A percentile compares a stretch with the other conserved stretches of the same genome.
These are phyloP conservation scores for Pisolithus albus DNA, from an alignment of 768 basidiomycete species.

Conservation along the genomic window DNA sequence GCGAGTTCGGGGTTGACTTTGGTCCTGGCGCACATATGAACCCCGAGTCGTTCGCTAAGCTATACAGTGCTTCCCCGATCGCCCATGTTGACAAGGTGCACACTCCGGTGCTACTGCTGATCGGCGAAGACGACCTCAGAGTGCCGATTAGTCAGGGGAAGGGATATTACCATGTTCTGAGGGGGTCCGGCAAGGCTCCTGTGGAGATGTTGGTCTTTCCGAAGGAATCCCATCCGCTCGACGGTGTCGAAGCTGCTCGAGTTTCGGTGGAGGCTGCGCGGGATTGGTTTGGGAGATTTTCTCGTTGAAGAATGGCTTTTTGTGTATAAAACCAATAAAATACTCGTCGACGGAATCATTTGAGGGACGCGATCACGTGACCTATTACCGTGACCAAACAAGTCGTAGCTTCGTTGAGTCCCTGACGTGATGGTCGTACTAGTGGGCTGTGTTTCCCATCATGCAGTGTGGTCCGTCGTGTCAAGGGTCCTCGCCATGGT, in stretches of 20 bases:
- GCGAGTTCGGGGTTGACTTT: slow-evolving; percentile 34
- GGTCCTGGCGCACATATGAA: slow-evolving; percentile 34
- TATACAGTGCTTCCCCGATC: slow-evolving; percentile 53
- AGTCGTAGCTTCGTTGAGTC: no score
- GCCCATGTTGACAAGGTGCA: slow-evolving; percentile 42
- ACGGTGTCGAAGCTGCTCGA: slow-evolving; percentile 55
- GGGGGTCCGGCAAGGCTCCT: slow-evolving; percentile 31
- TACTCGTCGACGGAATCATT: no score
- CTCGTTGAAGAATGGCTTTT: background rate
- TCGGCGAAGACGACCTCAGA: slow-evolving; percentile 56
- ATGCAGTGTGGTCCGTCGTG: no score
- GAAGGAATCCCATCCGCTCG: slow-evolving; percentile 56
- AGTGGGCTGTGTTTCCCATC: no score
- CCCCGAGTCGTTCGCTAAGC: slow-evolving; percentile 35
- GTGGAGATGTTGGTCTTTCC: slow-evolving; percentile 59
- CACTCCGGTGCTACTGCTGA: slow-evolving; percentile 48
- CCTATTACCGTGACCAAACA: no score
- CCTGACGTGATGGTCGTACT: no score
- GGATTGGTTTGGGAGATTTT: slow-evolving; percentile 41
- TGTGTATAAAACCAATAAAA: no score
- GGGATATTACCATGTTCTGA: slow-evolving; percentile 61
- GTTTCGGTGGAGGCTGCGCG: slow-evolving; percentile 45
- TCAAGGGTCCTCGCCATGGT: no score
- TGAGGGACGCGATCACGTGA: no score
- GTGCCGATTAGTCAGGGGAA: slow-evolving; percentile 58